Evolutionary conservation across 1,139 yeast genomes (phyloP).

Genomic region (Hemisphaericaspora xylofermentans): DNA sequence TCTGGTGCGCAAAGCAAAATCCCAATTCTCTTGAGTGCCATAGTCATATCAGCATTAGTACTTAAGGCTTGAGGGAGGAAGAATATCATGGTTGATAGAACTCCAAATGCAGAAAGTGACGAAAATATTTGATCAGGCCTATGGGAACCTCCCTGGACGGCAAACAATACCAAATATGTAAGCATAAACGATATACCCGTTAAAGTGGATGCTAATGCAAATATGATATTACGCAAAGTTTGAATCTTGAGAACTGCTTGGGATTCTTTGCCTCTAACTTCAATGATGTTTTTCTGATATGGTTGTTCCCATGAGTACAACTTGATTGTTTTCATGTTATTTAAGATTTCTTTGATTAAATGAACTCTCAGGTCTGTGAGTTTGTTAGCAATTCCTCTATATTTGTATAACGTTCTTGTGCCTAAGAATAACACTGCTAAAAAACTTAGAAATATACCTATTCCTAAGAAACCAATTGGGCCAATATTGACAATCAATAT

Average conservation of each 20-base stretch:
- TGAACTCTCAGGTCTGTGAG: constrained; percentile 62
- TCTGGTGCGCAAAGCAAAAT: constrained; percentile 39
- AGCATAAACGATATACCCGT: constrained; percentile 66
- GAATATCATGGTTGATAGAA: constrained; percentile 45
- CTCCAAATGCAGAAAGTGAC: constrained; percentile 68
- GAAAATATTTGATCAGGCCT: constrained; percentile 74
- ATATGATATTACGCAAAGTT: constrained; percentile 52
- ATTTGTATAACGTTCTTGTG: constrained; percentile 38
- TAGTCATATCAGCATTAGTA: constrained; percentile 60
- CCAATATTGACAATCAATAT: constrained; percentile 71
- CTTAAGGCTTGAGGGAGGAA: constrained; percentile 70
- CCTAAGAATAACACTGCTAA: constrained; percentile 39
- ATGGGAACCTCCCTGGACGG: constrained; percentile 39
- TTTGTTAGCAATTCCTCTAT: constrained; percentile 44
- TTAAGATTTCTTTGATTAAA: constrained; percentile 61
- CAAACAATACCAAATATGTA: constrained; percentile 66
- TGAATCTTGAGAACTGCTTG: constrained; percentile 48
- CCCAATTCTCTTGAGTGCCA: constrained; percentile 60
- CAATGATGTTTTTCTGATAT: constrained; percentile 41
- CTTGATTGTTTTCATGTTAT: constrained; percentile 66
- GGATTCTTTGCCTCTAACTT: constrained; percentile 48
- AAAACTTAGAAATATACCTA: constrained; percentile 35
- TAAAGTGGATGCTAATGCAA: constrained; percentile 54
- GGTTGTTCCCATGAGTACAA: constrained; percentile 68
- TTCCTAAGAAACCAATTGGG: constrained; percentile 67